Evolutionary conservation across 1,139 yeast genomes (phyloP), one percentile per base, ranked within the genome.

Genomic region (Scheffersomyces insectosa): DNA sequence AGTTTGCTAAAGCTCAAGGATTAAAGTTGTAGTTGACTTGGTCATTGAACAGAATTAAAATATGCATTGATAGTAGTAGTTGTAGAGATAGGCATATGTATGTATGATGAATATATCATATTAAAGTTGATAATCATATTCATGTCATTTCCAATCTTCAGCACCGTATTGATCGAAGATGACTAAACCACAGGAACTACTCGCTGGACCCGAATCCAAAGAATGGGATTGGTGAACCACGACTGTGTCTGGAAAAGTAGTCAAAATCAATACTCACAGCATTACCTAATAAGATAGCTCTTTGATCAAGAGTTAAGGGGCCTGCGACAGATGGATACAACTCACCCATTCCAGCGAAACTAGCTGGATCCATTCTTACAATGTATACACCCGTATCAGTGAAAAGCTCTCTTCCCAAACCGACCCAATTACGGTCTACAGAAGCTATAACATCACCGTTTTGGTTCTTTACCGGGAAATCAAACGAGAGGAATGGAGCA

Each of bases 321-420:
- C 74, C 76, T 1, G 76, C 65, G 1, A 72, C 66, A 14, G 62
- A 52, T 6, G 76, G 75, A 49, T 72, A 75, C 37, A 66, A 42
- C 34, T 63, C 63, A 12, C 73, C 77, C 56, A 72, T 59, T 1
- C 80, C 82, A 13, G 68, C 75, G 55, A 82, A 79, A 51, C 84
- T 71, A 10, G 75, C 72, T 2, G 91, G 86, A 55, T 88, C 96
- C 88, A 89, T 85, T 46, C 96, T 69, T 30, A 93, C 68, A 10
- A 90, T 80, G 62, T 93, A 93, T 2, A 89, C 91, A 49, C 98
- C 98, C 0, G 97, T 87, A 63, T 93, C 98, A 0, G 98, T 91
- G 59, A 91, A 86, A 57, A 91, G 66, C 60, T 93, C 99, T 56
- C 97, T 77, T 2, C 95, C 96, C 32, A 93, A 67, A 0, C 99